Base-by-base conservation (phyloP, 495 filamentous ascomycete genomes). In the Hypoxylon cercidicola region DNA sequence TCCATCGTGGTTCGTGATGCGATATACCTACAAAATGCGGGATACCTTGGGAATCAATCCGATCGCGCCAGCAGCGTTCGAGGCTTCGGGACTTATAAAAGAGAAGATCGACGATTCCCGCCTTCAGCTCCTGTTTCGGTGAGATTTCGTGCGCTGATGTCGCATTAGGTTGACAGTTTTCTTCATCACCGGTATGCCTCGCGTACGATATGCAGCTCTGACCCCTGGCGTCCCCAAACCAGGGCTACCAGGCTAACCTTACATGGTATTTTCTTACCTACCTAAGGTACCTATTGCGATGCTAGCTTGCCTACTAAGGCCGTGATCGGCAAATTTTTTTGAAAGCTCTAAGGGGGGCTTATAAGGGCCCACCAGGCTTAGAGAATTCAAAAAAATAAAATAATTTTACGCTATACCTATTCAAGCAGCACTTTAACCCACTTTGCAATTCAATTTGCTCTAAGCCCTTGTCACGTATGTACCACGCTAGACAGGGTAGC, bases 1-100 rank as follows among this genome's bases (percentile, higher is more conserved):
- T 60, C 46, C 57, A 60, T 60, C 11, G 23, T 32, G n/a, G 20
- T 11, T 32, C 30, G 30, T 32, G 41, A 18, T 18, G 19, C n/a
- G 41, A 20, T 18, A 13, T 19, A 44, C 53, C 30, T 15, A 10
- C 30, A n/a, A n/a, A 7, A 32, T 32, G 30, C 16, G 40, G 15
- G 40, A 39, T 16, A 21, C 18, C 7, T n/a, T 40, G 4, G 5
- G 32, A 40, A 37, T 48, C 21, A 11, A 28, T 32, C 10, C 12
- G 16, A 21, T 37, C 13, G 48, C 25, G 11, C 2, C 18, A 20
- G 30, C 11, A 13, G 7, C 2, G 20, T 43, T 10, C 16, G 15
- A 18, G 16, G 40, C 6, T 43, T 18, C n/a, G 9, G 1, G 9
- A 43, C n/a, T 9, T 40, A 5, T 15, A 11, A 20, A 43, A 19